Conservation (phyloP, 75 land plant species). For the Pseudotsuga menziesii region DNA sequence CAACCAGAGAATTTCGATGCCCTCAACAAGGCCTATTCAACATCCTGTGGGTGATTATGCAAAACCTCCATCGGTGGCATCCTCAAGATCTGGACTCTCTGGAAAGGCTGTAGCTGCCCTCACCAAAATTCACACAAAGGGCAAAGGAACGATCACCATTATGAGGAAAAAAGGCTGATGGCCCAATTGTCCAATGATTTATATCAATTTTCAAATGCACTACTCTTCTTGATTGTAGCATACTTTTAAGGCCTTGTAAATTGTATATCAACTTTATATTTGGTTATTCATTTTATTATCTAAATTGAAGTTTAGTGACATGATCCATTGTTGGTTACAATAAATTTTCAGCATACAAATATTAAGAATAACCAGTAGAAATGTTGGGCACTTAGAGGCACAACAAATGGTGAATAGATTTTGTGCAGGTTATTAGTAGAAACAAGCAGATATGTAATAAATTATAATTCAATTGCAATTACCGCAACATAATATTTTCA, state of each 20-base stretch:
- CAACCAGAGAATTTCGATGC: constrained; percentile 63
- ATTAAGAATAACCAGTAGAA: not conserved
- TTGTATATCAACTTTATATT: not conserved
- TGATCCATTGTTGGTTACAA: no score
- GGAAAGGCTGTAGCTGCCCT: constrained; percentile 85
- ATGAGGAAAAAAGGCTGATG: constrained; percentile 77
- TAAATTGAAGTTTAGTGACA: not conserved
- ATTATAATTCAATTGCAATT: no score
- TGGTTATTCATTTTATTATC: not conserved
- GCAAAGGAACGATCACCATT: constrained; percentile 88
- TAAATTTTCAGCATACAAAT: not conserved
- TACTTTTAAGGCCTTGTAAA: not conserved
- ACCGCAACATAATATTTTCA: not conserved
- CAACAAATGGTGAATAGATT: not conserved
- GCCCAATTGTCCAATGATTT: not conserved
- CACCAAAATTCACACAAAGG: constrained; percentile 77
- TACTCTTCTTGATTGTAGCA: not conserved
- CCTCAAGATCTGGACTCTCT: constrained; percentile 66
- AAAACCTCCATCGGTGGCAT: constrained; percentile 29
- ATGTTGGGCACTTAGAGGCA: not conserved
- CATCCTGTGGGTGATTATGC: constrained; percentile 57
- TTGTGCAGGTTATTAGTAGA: not conserved
- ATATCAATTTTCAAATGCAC: not conserved
- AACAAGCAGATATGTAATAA: no score
- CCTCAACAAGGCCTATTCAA: constrained; percentile 50